Evolutionary conservation across 352 stramenopile genomes (phyloP).

Genomic region (Pythium scleroteichum): DNA sequence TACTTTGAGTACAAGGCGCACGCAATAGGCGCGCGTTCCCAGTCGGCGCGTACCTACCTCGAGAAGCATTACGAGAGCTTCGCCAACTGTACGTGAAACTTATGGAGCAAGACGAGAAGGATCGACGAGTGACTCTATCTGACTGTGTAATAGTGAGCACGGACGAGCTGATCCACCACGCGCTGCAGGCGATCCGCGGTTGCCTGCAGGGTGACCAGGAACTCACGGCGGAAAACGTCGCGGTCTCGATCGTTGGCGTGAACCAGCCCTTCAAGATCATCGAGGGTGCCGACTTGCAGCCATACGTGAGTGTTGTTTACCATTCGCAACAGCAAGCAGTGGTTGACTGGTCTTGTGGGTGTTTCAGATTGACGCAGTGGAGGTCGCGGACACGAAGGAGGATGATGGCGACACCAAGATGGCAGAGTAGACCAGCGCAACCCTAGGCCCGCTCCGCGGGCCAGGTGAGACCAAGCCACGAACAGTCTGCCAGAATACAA

Average conservation of each 20-base stretch:
- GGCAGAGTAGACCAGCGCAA: slow-evolving; percentile 54
- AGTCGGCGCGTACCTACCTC: slow-evolving; percentile 98
- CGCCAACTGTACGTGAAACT: slow-evolving; percentile 53
- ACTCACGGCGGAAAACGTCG: slow-evolving; percentile 92
- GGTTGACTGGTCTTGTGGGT: too few species aligned
- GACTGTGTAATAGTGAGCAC: slow-evolving; percentile 49
- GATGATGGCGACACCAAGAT: slow-evolving; percentile 82
- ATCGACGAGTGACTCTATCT: background rate
- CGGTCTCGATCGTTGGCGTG: slow-evolving; percentile 94
- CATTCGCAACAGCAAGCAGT: too few species aligned
- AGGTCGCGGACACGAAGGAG: slow-evolving; percentile 84
- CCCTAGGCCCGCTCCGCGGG: too few species aligned
- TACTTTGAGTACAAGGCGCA: slow-evolving; percentile 99
- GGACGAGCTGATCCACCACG: slow-evolving; percentile 99
- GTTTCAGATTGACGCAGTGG: slow-evolving; percentile 80
- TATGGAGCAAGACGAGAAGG: background rate
- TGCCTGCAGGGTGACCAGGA: slow-evolving; percentile 96
- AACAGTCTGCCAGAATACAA: background rate
- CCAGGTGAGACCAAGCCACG: background rate
- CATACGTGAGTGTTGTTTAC: slow-evolving; percentile 82
- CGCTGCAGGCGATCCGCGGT: slow-evolving; percentile 94
- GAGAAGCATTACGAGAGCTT: slow-evolving; percentile 99
- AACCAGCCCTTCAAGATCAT: slow-evolving; percentile 94
- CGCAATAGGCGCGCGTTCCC: slow-evolving; percentile 96
- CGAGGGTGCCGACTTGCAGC: slow-evolving; percentile 92